Evolutionary conservation across 2,329 filamentous ascomycete genomes (phyloP).

Genomic region (Dothidotthia symphoricarpi): DNA sequence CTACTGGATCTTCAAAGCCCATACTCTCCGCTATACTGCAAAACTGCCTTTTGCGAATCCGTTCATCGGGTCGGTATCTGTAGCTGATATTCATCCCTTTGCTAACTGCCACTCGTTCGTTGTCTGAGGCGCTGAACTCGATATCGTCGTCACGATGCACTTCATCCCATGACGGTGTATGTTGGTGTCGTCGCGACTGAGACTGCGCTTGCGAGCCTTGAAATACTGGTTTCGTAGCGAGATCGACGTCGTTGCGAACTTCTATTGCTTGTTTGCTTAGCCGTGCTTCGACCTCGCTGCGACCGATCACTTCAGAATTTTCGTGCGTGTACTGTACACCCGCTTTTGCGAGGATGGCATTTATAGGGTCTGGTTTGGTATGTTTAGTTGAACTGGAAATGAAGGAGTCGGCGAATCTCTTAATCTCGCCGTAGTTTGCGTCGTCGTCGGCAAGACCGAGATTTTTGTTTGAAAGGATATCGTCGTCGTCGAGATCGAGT

Average conservation of each 20-base stretch:
- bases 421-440: constrained; percentile 58
- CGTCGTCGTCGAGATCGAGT: constrained; percentile 28
- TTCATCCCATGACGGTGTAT: constrained; percentile 2
- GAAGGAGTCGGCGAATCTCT: constrained; percentile 44
- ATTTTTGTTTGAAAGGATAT: constrained; percentile 27
- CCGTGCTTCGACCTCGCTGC: constrained; percentile 84
- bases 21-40: constrained; percentile 83
- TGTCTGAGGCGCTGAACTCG: constrained; percentile 4
- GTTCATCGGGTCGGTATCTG: constrained; percentile 69
- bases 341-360: constrained; percentile 82
- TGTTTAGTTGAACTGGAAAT: constrained; percentile 13
- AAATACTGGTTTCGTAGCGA: constrained; percentile 59
- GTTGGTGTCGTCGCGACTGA: constrained; percentile 6
- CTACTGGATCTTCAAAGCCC: constrained; percentile 71
- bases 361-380: constrained; percentile 65
- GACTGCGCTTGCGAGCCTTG: constrained; percentile 46
- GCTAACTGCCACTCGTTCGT: background rate
- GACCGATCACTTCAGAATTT: constrained; percentile 91
- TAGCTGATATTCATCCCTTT: constrained; percentile 51
- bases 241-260: constrained; percentile 52
- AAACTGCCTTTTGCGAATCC: constrained; percentile 78
- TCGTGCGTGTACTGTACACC: constrained; percentile 96
- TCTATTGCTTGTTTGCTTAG: constrained; percentile 75
- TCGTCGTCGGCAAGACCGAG: constrained; percentile 32
- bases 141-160: constrained; percentile 18